Evolutionary conservation across 805 yeast species (phyloP), one percentile per base, ranked within the genome.

Genomic region (Ogataea glucozyma): DNA sequence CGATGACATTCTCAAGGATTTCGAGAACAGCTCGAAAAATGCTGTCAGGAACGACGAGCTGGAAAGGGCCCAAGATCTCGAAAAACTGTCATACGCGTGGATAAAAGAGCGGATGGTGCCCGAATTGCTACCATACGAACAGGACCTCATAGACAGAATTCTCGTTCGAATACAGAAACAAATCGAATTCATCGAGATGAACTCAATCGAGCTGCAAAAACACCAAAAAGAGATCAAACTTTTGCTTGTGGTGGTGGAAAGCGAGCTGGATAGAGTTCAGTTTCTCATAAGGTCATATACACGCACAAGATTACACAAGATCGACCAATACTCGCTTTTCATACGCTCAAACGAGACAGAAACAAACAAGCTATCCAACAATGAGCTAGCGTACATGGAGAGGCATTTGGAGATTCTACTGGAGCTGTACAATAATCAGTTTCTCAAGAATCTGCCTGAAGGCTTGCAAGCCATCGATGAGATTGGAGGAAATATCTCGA

Each of bases 211-310:
- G 42, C 68, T 85, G 27, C 86, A 85, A 40, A 78, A 78, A 38
- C 70, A 73, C 31, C 81, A 81, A 44, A 71, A 67, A 40, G 87
- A 83, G 48, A 81, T 82, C 63, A 90, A 90, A 57, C 65, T 91
- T 44, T 83, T 86, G 44, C 69, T 90, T 34, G 78, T 93, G 69
- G 78, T 95, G 18, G 82, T 91, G 53, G 99, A 93, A 58, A 84
- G 95, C 11, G 98, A 93, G 53, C 73, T 93, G 18, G 98, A 93
- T 55, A 69, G 99, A 43, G 77, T 88, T 22, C 88, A 83, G 54
- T 93, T 83, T 60, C 64, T 91, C 26, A 71, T 90, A n/a, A 67
- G 97, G 39, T 75, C 88, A 11, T 91, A 88, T 60, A 69, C 90
- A 24, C 73, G 99, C 48, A 76, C 91, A 6, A 71, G 99, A 44